Base-by-base conservation (phyloP, 768 basidiomycete genomes). In the Suillus placidus region DNA sequence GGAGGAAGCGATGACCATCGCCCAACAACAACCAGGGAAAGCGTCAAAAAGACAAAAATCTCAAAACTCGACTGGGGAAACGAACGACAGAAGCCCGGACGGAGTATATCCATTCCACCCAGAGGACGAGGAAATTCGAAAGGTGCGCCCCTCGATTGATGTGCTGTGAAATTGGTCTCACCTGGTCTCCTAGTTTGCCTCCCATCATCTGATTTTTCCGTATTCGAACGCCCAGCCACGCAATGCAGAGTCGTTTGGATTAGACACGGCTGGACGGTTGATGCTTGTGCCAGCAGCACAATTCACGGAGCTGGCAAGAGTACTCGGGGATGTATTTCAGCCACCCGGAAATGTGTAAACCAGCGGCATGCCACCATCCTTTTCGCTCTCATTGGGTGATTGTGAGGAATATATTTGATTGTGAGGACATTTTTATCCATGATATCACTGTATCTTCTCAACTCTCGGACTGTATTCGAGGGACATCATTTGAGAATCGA, bases 41-140 rank as follows among this genome's bases (percentile, higher is more conserved):
- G 63, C 75, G 65, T 42, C 77, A 60, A 84, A 85, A 63, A 79
- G 77, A 12, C 71, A 80, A 69, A 78, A 76, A 47, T 62, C 73
- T 43, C 40, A 61, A 72, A 55, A 49, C 68, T 18, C 65, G 70
- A 68, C 74, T 64, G 64, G 68, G 37, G 72, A 69, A 62, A 35
- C 4, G 38, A 42, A 26, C 18, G 57, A 60, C 10, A 51, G 38
- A n/a, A 67, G 65, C 13, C n/a, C 71, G 3, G 87, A 87, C 62
- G 85, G 88, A 0, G 79, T 87, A 6, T 91, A 89, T 71, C 79
- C 87, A 2, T 97, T 93, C 79, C 95, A 97, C 72, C 89, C 91
- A 0, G 96, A 97, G 74, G 95, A 97, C 75, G 88, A 89, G 49
- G 81, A 81, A 49, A 87, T 95, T 61, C 82, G 84, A 64, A 77